These are phyloP conservation scores for Neonectria faginata DNA, from an alignment of 2,329 filamentous ascomycete species.

Conservation along the genomic window DNA sequence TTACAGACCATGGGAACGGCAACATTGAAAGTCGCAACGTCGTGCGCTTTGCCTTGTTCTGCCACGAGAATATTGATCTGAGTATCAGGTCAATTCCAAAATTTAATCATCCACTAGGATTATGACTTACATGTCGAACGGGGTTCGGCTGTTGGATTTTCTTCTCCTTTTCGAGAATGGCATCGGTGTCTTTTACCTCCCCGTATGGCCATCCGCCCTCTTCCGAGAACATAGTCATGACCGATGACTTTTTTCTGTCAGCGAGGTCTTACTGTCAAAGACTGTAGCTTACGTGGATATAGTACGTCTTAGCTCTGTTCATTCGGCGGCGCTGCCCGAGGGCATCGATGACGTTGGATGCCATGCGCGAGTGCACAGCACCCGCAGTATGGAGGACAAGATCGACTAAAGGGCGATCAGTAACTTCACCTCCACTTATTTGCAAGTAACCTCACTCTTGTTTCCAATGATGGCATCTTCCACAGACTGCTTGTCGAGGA, in stretches of 20 bases:
- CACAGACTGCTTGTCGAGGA: conserved; percentile 46
- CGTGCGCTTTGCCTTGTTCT: conserved; percentile 45
- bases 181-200: conserved; percentile 47
- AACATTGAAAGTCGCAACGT: conserved; percentile 48
- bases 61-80: conserved; percentile 48
- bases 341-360: conserved; percentile 48
- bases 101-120: too few relatives aligned
- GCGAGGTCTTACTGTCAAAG: not conserved
- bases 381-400: conserved; percentile 53
- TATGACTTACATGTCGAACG: conserved; percentile 43
- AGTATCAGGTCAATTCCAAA: not conserved
- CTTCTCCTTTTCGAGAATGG: conserved; percentile 47
- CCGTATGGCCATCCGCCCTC: conserved; percentile 50
- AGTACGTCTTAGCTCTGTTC: conserved; percentile 45
- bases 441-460: conserved; percentile 37
- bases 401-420: conserved; percentile 46
- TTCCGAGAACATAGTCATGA: conserved; percentile 42
- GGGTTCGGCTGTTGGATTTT: conserved; percentile 42
- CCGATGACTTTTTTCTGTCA: conserved; percentile 43
- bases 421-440: accelerated
- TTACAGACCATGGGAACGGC: conserved; percentile 47
- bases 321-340: conserved; percentile 47
- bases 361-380: conserved; percentile 43
- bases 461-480: conserved; percentile 38
- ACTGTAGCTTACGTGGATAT: conserved; percentile 49